A percentile compares a stretch with the other conserved stretches of the same genome.
These are phyloP conservation scores for Botrytis aclada DNA, from an alignment of 2,329 filamentous ascomycete genomes.

Conservation along the genomic window DNA sequence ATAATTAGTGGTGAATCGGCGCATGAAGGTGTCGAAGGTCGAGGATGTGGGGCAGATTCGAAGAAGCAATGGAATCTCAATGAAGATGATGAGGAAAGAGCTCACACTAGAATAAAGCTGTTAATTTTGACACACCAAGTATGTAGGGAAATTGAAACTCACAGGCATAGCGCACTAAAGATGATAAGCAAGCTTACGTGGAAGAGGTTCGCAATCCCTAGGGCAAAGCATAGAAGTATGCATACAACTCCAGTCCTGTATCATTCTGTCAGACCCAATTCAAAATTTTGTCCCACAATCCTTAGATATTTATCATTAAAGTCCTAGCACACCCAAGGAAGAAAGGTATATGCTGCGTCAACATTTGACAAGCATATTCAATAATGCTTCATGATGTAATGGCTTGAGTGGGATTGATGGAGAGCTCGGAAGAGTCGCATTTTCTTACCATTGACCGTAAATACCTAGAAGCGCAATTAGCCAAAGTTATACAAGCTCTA, in stretches of 20 bases:
- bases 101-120: slow-evolving; percentile 52
- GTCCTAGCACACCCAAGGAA: background rate
- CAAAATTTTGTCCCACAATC: background rate
- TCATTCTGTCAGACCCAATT: slow-evolving; percentile 24
- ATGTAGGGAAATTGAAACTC: slow-evolving; percentile 35
- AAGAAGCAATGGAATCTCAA: slow-evolving; percentile 89
- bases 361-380: background rate
- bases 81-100: slow-evolving; percentile 73
- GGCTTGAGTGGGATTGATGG: background rate
- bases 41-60: slow-evolving; percentile 95
- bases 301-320: background rate
- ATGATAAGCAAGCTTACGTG: slow-evolving; percentile 47
- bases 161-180: slow-evolving; percentile 52
- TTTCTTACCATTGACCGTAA: slow-evolving; percentile 70
- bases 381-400: slow-evolving; percentile 13
- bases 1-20: slow-evolving; percentile 92
- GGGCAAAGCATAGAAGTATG: slow-evolving; percentile 68
- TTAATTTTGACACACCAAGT: background rate
- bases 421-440: slow-evolving; percentile 17
- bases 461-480: slow-evolving; percentile 52
- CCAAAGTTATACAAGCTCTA: background rate
- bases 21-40: slow-evolving; percentile 84
- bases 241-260: slow-evolving; percentile 65
- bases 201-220: slow-evolving; percentile 67
- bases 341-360: background rate